phyloP scores from a whole-genome alignment of 2,329 filamentous ascomycete species.

The Fusarium papillatum region DNA sequence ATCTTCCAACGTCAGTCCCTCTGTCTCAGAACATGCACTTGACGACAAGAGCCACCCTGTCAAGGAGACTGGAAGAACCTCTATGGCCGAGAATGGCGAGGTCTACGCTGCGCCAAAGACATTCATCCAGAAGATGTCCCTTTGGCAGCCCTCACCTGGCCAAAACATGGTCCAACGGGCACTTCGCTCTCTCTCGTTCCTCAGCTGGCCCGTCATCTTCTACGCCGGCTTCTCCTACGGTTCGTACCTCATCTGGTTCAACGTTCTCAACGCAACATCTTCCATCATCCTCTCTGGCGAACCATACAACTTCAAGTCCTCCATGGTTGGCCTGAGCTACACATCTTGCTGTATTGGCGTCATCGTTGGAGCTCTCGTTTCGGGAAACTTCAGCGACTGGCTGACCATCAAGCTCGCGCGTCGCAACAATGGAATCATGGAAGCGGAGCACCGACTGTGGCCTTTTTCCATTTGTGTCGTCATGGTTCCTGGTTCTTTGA shows the following conservation, averaged over 20 bases:
- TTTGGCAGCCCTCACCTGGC: slow-evolving; percentile 52
- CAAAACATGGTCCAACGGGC: slow-evolving; percentile 53
- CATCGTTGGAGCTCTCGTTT: slow-evolving; percentile 43
- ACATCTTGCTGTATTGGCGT: slow-evolving; percentile 53
- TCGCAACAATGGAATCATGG: slow-evolving; percentile 56
- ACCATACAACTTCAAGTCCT: slow-evolving; percentile 55
- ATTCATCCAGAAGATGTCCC: slow-evolving; percentile 56
- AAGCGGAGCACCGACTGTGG: slow-evolving; percentile 59
- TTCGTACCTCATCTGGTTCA: slow-evolving; percentile 58
- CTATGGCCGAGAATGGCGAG: slow-evolving; percentile 4
- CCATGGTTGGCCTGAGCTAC: slow-evolving; percentile 55
- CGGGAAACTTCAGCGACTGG: slow-evolving; percentile 53
- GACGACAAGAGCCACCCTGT: slow-evolving; percentile 14
- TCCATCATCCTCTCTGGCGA: slow-evolving; percentile 54
- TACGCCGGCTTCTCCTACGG: slow-evolving; percentile 59
- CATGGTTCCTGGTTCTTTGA: slow-evolving; percentile 44
- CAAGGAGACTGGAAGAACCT: not conserved
- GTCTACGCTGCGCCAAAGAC: slow-evolving; percentile 48
- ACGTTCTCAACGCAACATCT: slow-evolving; percentile 58
- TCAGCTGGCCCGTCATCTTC: slow-evolving; percentile 58
- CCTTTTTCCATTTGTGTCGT: slow-evolving; percentile 49
- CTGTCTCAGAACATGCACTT: not conserved
- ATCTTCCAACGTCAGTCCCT: not conserved
- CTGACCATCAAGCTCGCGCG: slow-evolving; percentile 54
- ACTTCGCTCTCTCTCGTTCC: slow-evolving; percentile 51